Evolutionary conservation across 2,329 filamentous ascomycete genomes (phyloP).

Genomic region (Thelonectria olida): DNA sequence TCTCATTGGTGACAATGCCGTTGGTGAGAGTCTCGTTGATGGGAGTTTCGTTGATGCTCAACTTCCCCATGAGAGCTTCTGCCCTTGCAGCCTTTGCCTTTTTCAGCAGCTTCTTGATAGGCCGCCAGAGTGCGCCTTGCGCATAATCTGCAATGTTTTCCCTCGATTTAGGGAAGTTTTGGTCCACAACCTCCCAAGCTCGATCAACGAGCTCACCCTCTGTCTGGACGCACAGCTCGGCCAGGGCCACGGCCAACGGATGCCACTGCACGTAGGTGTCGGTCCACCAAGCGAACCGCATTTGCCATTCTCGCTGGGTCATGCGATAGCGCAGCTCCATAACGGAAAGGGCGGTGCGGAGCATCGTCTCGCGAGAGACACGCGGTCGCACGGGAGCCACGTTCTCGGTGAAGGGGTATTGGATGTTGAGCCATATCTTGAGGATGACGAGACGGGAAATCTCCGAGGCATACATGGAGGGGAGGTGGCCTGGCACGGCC

Average conservation of each 20-base stretch:
- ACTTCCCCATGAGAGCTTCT: constrained; percentile 40
- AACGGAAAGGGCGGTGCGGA: constrained; percentile 57
- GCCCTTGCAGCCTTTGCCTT: constrained; percentile 55
- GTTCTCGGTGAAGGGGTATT: constrained; percentile 54
- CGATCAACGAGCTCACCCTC: constrained; percentile 55
- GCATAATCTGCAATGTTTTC: constrained; percentile 59
- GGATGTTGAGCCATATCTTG: constrained; percentile 56
- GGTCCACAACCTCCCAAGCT: constrained; percentile 60
- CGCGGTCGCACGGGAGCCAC: constrained; percentile 40
- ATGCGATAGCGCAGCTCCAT: constrained; percentile 52
- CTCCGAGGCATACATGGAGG: constrained; percentile 50
- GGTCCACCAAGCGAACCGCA: constrained; percentile 59
- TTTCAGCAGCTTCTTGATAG: constrained; percentile 61
- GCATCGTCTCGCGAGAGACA: constrained; percentile 52
- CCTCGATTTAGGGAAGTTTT: constrained; percentile 53
- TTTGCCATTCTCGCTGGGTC: constrained; percentile 44
- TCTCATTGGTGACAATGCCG: no score
- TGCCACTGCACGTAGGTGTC: constrained; percentile 64
- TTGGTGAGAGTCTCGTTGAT: no score
- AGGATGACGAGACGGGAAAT: constrained; percentile 54
- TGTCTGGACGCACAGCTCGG: constrained; percentile 60
- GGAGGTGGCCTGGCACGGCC: constrained; percentile 44
- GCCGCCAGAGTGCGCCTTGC: constrained; percentile 62
- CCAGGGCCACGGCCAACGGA: constrained; percentile 60
- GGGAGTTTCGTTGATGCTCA: constrained; percentile 36